Conservation (phyloP, 192 early-diverging fungal species). For the Coemansia reversa region DNA sequence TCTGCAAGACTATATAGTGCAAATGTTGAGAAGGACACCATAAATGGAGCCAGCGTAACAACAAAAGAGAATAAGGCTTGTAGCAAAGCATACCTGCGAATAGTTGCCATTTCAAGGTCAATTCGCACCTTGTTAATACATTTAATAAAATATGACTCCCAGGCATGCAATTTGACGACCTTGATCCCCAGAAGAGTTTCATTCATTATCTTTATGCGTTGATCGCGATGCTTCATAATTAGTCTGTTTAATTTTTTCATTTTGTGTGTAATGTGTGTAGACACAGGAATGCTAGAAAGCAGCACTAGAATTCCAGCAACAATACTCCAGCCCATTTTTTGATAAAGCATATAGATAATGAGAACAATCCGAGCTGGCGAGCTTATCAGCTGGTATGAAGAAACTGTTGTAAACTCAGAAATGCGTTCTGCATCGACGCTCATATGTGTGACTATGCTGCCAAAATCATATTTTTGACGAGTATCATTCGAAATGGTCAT, state of each 20-base stretch:
- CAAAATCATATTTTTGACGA: slow-evolving; percentile 79
- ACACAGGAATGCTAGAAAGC: slow-evolving; percentile 82
- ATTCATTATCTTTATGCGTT: slow-evolving; percentile 66
- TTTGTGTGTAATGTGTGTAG: slow-evolving; percentile 66
- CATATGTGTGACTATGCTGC: slow-evolving; percentile 76
- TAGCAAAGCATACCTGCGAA: slow-evolving; percentile 32
- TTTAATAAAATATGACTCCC: slow-evolving; percentile 57
- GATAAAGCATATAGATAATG: slow-evolving; percentile 78
- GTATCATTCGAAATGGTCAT: slow-evolving; percentile 78
- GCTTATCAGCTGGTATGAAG: slow-evolving; percentile 78
- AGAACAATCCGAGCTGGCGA: slow-evolving; percentile 80
- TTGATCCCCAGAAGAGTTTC: slow-evolving; percentile 65
- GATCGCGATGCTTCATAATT: slow-evolving; percentile 72
- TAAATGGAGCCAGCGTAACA: slow-evolving; percentile 45
- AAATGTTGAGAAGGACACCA: slow-evolving; percentile 52
- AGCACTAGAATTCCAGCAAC: slow-evolving; percentile 85
- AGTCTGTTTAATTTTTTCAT: slow-evolving; percentile 76
- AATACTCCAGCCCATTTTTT: slow-evolving; percentile 77
- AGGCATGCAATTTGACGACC: slow-evolving; percentile 70
- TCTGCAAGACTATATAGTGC: slow-evolving; percentile 43
- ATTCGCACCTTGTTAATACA: slow-evolving; percentile 45
- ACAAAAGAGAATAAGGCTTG: slow-evolving; percentile 44
- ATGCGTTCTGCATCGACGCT: slow-evolving; percentile 72
- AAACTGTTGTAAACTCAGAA: slow-evolving; percentile 65
- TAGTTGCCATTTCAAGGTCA: slow-evolving; percentile 40